These are phyloP conservation scores for Hansenula sp. DNA, from an alignment of 1,139 yeast species.

Conservation along the genomic window DNA sequence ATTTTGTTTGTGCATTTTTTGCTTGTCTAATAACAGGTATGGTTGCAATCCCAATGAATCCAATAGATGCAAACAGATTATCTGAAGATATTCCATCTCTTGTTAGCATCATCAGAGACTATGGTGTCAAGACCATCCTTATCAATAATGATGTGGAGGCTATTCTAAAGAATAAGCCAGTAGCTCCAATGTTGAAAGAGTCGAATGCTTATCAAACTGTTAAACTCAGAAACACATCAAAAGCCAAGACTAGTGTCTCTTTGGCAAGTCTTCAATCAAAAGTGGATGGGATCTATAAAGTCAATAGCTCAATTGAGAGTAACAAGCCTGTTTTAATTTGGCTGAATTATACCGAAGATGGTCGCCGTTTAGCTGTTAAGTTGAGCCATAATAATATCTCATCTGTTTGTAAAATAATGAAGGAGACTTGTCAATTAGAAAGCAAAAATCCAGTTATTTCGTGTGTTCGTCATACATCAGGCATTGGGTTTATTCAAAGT, in stretches of 20 bases:
- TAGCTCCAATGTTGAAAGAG: conserved; percentile 59
- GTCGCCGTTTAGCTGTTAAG: conserved; percentile 61
- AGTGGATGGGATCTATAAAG: conserved; percentile 39
- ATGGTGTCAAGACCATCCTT: conserved; percentile 65
- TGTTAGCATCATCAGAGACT: conserved; percentile 62
- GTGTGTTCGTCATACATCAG: conserved; percentile 79
- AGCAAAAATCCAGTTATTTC: conserved; percentile 75
- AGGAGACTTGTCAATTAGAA: conserved; percentile 85
- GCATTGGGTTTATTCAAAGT: conserved; percentile 84
- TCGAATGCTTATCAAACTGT: conserved; percentile 35
- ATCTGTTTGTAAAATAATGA: conserved; percentile 81
- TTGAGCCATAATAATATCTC: conserved; percentile 59
- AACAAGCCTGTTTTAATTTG: conserved; percentile 51
- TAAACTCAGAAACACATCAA: conserved; percentile 60
- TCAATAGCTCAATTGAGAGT: conserved; percentile 30
- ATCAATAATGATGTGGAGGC: conserved; percentile 77
- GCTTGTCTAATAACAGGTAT: conserved; percentile 87
- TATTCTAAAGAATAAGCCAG: conserved; percentile 64
- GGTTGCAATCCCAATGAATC: conserved; percentile 74
- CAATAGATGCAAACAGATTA: conserved; percentile 63
- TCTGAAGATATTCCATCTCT: conserved; percentile 76
- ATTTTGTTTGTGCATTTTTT: conserved; percentile 73
- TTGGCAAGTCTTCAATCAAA: conserved; percentile 39
- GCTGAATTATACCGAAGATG: conserved; percentile 71
- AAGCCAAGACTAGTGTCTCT: conserved; percentile 52